Base-by-base conservation (phyloP, 1,284 basidiomycete species). In the Ceratobasidium sp. region DNA sequence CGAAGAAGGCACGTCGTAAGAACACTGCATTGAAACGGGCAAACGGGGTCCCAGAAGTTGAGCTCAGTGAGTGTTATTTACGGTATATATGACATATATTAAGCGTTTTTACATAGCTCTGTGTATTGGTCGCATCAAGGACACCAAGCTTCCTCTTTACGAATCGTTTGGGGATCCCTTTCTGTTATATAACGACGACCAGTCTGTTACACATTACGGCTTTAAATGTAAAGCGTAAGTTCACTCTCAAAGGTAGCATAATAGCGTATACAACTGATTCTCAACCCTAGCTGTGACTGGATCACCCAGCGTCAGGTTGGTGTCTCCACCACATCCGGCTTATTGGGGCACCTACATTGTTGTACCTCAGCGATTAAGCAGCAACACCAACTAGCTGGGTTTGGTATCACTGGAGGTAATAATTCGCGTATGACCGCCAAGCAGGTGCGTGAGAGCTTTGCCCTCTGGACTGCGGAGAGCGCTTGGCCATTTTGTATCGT, bases 201-300 rank as follows among this genome's bases (percentile, higher is more conserved):
- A 28, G 8, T 35, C 54, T 6, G n/a, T n/a, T n/a, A 57, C 54
- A 4, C 54, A 57, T 35, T 38, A 57, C 38, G 21, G 13, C 4
- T 57, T 57, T n/a, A 57, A 57, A 35, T 57, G 54, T 26, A 57
- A 57, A 35, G 4, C 4, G 54, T 57, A 35, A 32, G 54, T 54
- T 54, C 52, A 54, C 4, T 6, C 18, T 8, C 26, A 9, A 21
- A 9, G 11, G 14, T 6, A 18, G 52, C 11, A 54, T 30, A 54
- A 7, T 5, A 9, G 6, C 26, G n/a, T n/a, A n/a, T n/a, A n/a
- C 32, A 23, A 54, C 26, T 18, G 5, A 13, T 9, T 8, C 38
- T n/a, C n/a, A n/a, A n/a, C n/a, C n/a, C 4, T 18, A 38, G 54
- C 14, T 57, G 54, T n/a, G 30, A 32, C 16, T 14, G n/a, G 18